Base-by-base conservation (phyloP, 139 green algal genomes). In the Zygnema circumcarinatum region DNA sequence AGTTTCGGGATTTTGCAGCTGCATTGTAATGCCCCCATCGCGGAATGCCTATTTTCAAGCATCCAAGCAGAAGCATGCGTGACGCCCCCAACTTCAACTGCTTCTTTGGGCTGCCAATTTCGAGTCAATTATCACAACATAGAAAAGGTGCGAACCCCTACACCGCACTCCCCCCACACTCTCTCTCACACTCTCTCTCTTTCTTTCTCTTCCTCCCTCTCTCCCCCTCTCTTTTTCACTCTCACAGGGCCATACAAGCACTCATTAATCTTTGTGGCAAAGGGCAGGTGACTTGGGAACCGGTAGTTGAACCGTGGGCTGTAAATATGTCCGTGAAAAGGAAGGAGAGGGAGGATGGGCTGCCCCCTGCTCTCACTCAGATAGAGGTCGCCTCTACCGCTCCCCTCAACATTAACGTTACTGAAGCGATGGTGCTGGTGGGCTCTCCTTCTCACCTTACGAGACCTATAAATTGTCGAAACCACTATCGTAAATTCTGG, bases 231-330 rank as follows among this genome's bases (percentile, higher is more conserved):
- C 54, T 72, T 72, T 72, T 25, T 25, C 54, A 72, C 25, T 29
- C 54, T 72, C 54, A 72, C 54, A 29, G 54, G 25, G 54, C 54
- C 54, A 29, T 25, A 72, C 29, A 29, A 29, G 25, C 54, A 72
- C 54, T 25, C 29, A 25, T 72, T 25, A 25, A 25, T 72, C 54
- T 72, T 25, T 72, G 54, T n/a, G n/a, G n/a, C n/a, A n/a, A 41
- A 41, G 3, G 7, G 75, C 75, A 83, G 75, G 75, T 83, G 3
- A 52, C 32, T 21, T 83, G 75, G 75, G 75, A 83, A 52, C 75
- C 75, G 32, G 33, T 69, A 2, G 32, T 83, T 31, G 75, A 83
- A 29, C 75, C 75, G 75, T 83, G 35, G 33, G 2, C n/a, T 42
- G 69, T 78, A 41, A 78, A 3, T 36, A 29, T 41, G 11, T 78